These are phyloP conservation scores for Lodderomyces elongisporus DNA, from an alignment of 1,139 yeast species.

Conservation along the genomic window DNA sequence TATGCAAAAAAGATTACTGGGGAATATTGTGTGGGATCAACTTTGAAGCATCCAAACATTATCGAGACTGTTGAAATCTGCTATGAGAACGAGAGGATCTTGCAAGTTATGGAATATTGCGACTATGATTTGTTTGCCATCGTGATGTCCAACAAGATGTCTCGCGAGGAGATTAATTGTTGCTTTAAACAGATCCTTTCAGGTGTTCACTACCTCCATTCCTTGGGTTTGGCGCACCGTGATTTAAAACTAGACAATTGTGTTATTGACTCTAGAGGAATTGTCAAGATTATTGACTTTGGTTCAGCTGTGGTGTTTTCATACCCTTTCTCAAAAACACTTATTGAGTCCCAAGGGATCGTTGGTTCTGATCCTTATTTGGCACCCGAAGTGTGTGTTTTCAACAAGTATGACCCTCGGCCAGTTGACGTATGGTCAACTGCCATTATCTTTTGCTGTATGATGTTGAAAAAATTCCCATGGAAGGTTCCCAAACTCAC, in stretches of 20 bases:
- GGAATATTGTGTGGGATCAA: constrained; percentile 91
- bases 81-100: constrained; percentile 80
- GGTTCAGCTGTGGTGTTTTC: constrained; percentile 93
- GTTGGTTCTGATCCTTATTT: constrained; percentile 93
- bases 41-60: constrained; percentile 85
- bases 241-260: constrained; percentile 92
- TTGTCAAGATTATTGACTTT: constrained; percentile 86
- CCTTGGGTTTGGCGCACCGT: constrained; percentile 86
- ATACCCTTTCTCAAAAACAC: constrained; percentile 78
- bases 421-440: constrained; percentile 95
- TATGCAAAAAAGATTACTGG: constrained; percentile 93
- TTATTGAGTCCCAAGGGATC: constrained; percentile 81
- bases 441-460: constrained; percentile 89
- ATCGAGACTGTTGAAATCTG: constrained; percentile 89
- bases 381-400: constrained; percentile 90
- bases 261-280: constrained; percentile 79
- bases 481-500: constrained; percentile 93
- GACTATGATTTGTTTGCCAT: constrained; percentile 91
- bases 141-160: constrained; percentile 93
- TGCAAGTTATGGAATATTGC: constrained; percentile 94
- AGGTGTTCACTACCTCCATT: constrained; percentile 80
- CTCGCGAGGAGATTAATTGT: constrained; percentile 79
- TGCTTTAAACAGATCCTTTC: constrained; percentile 82
- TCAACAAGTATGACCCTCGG: constrained; percentile 79
- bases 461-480: constrained; percentile 90